Evolutionary conservation across 2,329 filamentous ascomycete genomes (phyloP), one percentile per base, ranked within the genome.

Genomic region (Grosmannia penicillata): DNA sequence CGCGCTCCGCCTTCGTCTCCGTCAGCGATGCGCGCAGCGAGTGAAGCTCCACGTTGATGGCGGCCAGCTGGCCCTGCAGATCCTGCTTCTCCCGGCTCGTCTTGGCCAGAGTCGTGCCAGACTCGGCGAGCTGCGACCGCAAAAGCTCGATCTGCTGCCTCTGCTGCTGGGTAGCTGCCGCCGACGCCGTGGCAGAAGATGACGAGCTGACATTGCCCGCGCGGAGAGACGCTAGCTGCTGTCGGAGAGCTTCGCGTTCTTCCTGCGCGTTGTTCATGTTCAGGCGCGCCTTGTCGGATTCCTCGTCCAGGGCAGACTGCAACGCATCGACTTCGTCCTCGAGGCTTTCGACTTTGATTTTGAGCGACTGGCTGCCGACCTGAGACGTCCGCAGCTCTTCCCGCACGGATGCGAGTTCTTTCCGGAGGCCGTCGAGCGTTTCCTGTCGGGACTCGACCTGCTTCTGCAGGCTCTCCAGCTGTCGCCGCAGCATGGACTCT

Each of bases 311-410:
- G 27, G 68, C 71, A 18, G 67, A 64, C 53, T 85, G 79, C 13
- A 87, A 58, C 22, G 83, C 72, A 38, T 83, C 76, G n/a, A 85
- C 66, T 52, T 86, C 82, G 46, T 86, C 81, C 51, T 87, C 79
- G 17, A 87, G 55, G 8, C 68, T 67, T 41, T 80, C 72, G 2
- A 77, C 63, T 53, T 76, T 83, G 46, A 82, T 77, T 35, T 65
- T 63, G 43, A 82, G 65, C 1, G 65, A 54, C 46, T 75, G 70
- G 51, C 74, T 68, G 46, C 78, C 74, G 18, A 78, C 66, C 45
- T 77, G 72, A 21, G 72, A 71, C 36, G 78, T 64, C n/a, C 80
- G 72, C 8, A 86, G 65, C 40, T 85, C 76, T 45, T 86, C 80
- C 38, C 72, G 73, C 8, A 77, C 68, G 8, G 63, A 59, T 3